Percentiles rank a stretch among this genome's conserved stretches.
Conservation (phyloP, 257 asterid genomes). For the Solanum raphanifolium region DNA sequence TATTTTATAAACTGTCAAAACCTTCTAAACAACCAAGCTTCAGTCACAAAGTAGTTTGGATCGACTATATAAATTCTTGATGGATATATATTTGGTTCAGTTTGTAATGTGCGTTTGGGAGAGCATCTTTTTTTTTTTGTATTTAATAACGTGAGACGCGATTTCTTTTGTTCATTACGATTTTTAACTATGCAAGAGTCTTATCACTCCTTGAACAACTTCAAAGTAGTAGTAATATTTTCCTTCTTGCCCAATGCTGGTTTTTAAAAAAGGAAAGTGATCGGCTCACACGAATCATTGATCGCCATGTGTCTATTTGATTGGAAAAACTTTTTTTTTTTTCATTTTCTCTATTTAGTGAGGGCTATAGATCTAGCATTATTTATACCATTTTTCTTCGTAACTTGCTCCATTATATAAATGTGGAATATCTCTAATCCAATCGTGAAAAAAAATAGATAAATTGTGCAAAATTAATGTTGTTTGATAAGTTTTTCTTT, state of each 20-base stretch:
- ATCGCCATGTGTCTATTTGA: not conserved
- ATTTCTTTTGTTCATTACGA: too few relatives aligned
- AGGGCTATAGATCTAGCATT: too few relatives aligned
- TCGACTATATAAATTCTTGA: not conserved
- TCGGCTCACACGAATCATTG: not conserved
- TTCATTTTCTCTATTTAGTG: too few relatives aligned
- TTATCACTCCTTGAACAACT: not conserved
- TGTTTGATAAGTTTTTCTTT: not conserved
- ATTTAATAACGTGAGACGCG: not conserved
- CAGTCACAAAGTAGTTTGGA: not conserved
- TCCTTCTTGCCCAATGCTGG: not conserved
- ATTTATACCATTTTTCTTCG: too few relatives aligned
- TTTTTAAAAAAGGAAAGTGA: not conserved
- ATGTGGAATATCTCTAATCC: too few relatives aligned
- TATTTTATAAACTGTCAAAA: not conserved
- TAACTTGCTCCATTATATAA: too few relatives aligned
- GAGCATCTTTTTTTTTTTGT: too few relatives aligned
- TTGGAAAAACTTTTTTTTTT: not conserved
- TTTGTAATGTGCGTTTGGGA: not conserved
- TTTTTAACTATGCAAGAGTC: not conserved
- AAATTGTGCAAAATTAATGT: not conserved
- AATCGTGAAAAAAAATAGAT: too few relatives aligned
- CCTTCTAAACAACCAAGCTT: not conserved
- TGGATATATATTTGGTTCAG: not conserved
- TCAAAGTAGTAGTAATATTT: too few relatives aligned